phyloP scores from a whole-genome alignment of 768 basidiomycete genomes.

The Boletus huronensis region DNA sequence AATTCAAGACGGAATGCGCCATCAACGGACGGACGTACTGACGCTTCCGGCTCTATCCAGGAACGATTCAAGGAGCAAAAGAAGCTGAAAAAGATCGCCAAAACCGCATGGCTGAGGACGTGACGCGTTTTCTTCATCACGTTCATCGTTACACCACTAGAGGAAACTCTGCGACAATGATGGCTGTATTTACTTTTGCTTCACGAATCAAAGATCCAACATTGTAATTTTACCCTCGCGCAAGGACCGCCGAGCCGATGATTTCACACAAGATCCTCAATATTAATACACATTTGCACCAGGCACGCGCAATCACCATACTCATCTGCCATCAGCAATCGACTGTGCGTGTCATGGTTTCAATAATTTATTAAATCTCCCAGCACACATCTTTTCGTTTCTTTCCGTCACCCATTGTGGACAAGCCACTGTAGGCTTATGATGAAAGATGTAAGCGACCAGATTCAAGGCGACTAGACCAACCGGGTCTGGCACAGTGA shows the following conservation, averaged over 20 bases:
- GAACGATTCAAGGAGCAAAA: conserved; percentile 86
- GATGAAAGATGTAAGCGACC: too few relatives aligned
- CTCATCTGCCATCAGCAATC: too few relatives aligned
- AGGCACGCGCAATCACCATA: too few relatives aligned
- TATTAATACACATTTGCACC: background rate
- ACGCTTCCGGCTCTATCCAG: conserved; percentile 37
- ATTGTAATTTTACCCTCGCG: background rate
- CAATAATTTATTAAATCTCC: too few relatives aligned
- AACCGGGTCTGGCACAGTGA: too few relatives aligned
- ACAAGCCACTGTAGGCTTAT: too few relatives aligned
- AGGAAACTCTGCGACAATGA: background rate
- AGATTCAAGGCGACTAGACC: too few relatives aligned
- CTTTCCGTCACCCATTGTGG: too few relatives aligned
- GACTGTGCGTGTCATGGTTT: too few relatives aligned
- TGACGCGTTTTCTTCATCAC: conserved; percentile 7
- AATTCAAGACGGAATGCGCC: conserved; percentile 15
- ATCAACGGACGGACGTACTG: conserved; percentile 26
- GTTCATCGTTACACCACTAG: background rate
- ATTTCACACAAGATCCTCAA: background rate
- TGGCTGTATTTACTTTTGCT: conserved; percentile 5
- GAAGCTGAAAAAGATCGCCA: conserved; percentile 76
- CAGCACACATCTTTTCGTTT: too few relatives aligned
- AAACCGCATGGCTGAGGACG: conserved; percentile 84
- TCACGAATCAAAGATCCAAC: background rate
- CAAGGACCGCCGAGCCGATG: background rate